Evolutionary conservation across 2,329 filamentous ascomycete genomes (phyloP).

Genomic region (Epichloe elymi): DNA sequence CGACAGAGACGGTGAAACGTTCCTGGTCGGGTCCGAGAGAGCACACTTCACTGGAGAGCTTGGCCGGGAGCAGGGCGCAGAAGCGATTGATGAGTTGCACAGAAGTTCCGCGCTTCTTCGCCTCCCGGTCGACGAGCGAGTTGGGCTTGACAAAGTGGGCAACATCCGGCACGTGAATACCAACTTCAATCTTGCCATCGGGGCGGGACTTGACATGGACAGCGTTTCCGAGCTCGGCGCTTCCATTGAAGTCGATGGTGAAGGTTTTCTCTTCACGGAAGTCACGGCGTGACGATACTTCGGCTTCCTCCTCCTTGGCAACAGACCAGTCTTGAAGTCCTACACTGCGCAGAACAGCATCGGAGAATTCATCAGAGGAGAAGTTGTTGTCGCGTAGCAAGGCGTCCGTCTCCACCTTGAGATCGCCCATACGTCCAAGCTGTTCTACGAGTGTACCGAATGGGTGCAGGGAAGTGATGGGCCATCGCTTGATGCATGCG

Average conservation of each 20-base stretch:
- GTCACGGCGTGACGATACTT: slow-evolving; percentile 65
- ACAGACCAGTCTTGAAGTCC: slow-evolving; percentile 87
- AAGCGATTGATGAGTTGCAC: slow-evolving; percentile 87
- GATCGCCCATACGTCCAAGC: slow-evolving; percentile 90
- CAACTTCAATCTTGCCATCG: slow-evolving; percentile 84
- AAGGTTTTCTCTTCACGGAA: slow-evolving; percentile 79
- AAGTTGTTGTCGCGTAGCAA: slow-evolving; percentile 98
- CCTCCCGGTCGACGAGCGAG: slow-evolving; percentile 90
- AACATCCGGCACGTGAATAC: slow-evolving; percentile 88
- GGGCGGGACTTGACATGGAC: slow-evolving; percentile 77
- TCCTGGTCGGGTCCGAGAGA: slow-evolving; percentile 79
- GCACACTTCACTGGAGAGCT: slow-evolving; percentile 76
- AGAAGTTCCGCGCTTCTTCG: slow-evolving; percentile 92
- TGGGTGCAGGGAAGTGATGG: slow-evolving; percentile 96
- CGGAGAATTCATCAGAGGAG: slow-evolving; percentile 90
- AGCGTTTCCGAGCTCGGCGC: slow-evolving; percentile 80
- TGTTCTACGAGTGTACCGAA: slow-evolving; percentile 97
- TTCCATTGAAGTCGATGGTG: slow-evolving; percentile 82
- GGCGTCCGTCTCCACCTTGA: slow-evolving; percentile 95
- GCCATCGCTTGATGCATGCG: slow-evolving; percentile 98
- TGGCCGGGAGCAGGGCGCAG: slow-evolving; percentile 77
- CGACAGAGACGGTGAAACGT: slow-evolving; percentile 78
- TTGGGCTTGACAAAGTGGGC: slow-evolving; percentile 95
- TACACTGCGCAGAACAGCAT: slow-evolving; percentile 87
- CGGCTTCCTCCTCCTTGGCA: slow-evolving; percentile 65